A percentile compares a stretch with the other conserved stretches of the same genome.
Conservation (phyloP, 805 yeast species). For the Barnettozyma vustinii region DNA sequence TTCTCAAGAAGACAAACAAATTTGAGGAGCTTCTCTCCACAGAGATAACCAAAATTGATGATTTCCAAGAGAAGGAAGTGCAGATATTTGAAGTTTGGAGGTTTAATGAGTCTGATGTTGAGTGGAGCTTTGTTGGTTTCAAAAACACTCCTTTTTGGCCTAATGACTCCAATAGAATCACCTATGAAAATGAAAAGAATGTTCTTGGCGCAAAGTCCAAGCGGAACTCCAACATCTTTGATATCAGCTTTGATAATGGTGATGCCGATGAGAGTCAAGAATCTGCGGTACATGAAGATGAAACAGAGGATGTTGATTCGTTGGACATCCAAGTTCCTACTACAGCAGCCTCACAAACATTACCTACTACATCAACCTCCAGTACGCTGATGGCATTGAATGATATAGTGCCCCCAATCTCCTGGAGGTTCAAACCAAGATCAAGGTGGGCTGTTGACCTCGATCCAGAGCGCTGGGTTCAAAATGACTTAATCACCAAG, state of each 20-base stretch:
- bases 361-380: not conserved
- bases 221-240: constrained; percentile 32
- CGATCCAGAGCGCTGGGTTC: constrained; percentile 60
- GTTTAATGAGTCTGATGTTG: constrained; percentile 40
- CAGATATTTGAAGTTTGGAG: constrained; percentile 8
- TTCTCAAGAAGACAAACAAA: constrained; percentile 43
- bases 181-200: constrained; percentile 2
- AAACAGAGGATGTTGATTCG: not conserved
- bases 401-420: constrained; percentile 49
- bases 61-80: constrained; percentile 1
- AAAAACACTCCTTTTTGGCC: constrained; percentile 34
- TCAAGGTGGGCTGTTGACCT: constrained; percentile 64
- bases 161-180: constrained; percentile 4
- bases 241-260: constrained; percentile 10
- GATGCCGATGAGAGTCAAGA: constrained; percentile 9
- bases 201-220: constrained; percentile 23
- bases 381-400: constrained; percentile 16
- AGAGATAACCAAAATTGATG: constrained; percentile 29
- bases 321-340: not conserved
- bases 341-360: not conserved
- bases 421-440: constrained; percentile 46
- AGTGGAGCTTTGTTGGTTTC: constrained; percentile 64
- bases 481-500: constrained; percentile 34
- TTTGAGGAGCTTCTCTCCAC: constrained; percentile 39
- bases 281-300: constrained; percentile 1